A percentile compares a stretch with the other conserved stretches of the same genome.
Evolutionary conservation across 2,329 filamentous ascomycete species (phyloP).

Genomic region (Penicillium frequentans): DNA sequence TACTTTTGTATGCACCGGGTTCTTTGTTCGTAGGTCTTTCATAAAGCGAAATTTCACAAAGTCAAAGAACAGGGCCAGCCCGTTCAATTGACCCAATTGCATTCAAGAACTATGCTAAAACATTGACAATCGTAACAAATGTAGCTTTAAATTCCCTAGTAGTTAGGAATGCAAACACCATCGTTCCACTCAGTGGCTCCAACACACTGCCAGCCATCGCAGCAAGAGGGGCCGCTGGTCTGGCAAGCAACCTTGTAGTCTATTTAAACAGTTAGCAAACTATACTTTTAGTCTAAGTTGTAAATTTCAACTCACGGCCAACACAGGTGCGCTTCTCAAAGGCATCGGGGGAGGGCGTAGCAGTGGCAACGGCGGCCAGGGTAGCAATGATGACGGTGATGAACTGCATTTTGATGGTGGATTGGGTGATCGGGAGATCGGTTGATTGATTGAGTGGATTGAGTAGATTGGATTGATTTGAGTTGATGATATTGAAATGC

Average conservation of each 20-base stretch:
- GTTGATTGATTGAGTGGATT: neutral
- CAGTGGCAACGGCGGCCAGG: neutral
- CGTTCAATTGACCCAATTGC: neutral
- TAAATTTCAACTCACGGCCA: neutral
- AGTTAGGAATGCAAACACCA: neutral
- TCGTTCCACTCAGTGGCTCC: neutral
- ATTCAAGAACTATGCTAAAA: neutral
- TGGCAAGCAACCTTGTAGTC: neutral
- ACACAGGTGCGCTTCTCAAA: neutral
- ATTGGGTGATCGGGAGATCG: neutral
- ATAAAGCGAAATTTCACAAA: neutral
- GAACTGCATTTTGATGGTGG: neutral
- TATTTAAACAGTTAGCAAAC: neutral
- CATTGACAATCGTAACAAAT: neutral
- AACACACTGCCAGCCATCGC: neutral
- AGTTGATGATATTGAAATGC: neutral
- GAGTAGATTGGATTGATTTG: neutral
- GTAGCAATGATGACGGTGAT: neutral
- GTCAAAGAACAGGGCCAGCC: neutral
- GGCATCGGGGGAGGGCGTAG: neutral
- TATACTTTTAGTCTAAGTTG: neutral
- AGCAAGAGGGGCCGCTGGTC: neutral
- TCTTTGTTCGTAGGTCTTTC: neutral
- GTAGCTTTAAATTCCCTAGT: neutral
- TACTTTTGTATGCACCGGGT: neutral